Base-by-base conservation (phyloP, 176 grass and related monocot genomes). In the Avena insularis region DNA sequence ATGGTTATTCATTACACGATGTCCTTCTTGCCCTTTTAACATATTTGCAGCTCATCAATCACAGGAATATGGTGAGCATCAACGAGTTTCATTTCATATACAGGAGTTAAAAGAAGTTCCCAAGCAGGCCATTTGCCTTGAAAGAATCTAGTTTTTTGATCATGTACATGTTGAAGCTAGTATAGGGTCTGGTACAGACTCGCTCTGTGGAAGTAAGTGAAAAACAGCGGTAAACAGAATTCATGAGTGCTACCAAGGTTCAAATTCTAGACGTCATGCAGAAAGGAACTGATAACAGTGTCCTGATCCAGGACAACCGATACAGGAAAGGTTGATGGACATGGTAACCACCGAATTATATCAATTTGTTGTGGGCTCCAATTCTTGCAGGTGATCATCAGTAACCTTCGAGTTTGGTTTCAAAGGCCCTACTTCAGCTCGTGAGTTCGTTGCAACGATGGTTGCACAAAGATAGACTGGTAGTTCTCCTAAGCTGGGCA, bases 121-220 rank as follows among this genome's bases (percentile, higher is more conserved):
- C 45, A 55, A 63, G 10, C 38, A 78, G 60, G n/a, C 12, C 11
- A 60, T 0, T 82, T 65, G 11, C 62, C 59, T 53, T 51, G 62
- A 84, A 72, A 79, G 15, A 82, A 45, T 64, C 43, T 62, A 40
- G 50, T 88, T 84, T 84, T 43, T 53, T 19, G 6, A 23, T 20
- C 13, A 69, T 69, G 43, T 56, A 51, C 27, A 50, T 61, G 66
- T 21, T 62, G 43, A 60, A 61, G 29, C 23, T 15, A 71, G 19
- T 66, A 65, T 31, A 7, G 25, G 23, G 12, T 65, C 12, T 65
- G 25, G 12, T 65, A 65, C 12, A 5, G 25, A 14, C 27, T 65
- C 13, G 12, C 61, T 64, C 4, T 29, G 2, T 27, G 60, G 11
- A 63, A 65, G 62, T 64, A 64, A 13, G 33, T 43, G 12, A 10